These are phyloP conservation scores for Pogostemon cablin DNA, from an alignment of 257 asterid genomes.

Conservation along the genomic window DNA sequence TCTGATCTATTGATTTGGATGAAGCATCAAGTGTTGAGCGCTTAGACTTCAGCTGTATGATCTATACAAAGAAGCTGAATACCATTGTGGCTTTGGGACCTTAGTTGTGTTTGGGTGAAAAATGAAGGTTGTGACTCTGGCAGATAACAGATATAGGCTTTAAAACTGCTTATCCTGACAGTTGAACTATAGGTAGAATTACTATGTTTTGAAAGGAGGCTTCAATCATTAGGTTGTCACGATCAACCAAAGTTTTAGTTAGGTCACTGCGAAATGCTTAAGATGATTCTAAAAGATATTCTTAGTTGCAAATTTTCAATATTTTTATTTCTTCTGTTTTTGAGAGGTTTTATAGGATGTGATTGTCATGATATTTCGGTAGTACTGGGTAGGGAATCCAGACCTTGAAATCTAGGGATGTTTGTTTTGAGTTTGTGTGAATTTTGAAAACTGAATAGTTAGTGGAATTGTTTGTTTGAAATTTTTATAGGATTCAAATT, in stretches of 20 bases:
- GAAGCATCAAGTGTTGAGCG: slow-evolving; percentile 1
- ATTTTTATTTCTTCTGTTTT: background rate
- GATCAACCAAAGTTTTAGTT: slow-evolving; percentile 9
- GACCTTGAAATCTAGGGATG: no score
- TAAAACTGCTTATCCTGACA: slow-evolving; percentile 16
- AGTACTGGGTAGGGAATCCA: no score
- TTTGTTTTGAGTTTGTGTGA: no score
- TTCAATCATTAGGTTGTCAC: background rate
- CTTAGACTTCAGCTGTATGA: slow-evolving; percentile 12
- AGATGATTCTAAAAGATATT: background rate
- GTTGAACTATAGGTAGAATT: background rate
- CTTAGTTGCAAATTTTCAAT: slow-evolving; percentile 4
- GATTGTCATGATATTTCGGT: no score
- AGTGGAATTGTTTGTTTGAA: no score
- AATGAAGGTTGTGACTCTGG: background rate
- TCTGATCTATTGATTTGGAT: slow-evolving; percentile 24
- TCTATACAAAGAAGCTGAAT: background rate
- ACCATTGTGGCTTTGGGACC: background rate
- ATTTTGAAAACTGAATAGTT: no score
- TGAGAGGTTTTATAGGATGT: background rate
- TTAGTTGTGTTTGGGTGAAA: background rate
- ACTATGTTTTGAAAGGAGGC: slow-evolving; percentile 6
- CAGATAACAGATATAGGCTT: slow-evolving; percentile 5
- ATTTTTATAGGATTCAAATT: background rate
- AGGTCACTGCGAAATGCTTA: background rate